Evolutionary conservation across 1,284 basidiomycete species (phyloP), one percentile per base, ranked within the genome.

Genomic region (Phellopilus nigrolimitatus): DNA sequence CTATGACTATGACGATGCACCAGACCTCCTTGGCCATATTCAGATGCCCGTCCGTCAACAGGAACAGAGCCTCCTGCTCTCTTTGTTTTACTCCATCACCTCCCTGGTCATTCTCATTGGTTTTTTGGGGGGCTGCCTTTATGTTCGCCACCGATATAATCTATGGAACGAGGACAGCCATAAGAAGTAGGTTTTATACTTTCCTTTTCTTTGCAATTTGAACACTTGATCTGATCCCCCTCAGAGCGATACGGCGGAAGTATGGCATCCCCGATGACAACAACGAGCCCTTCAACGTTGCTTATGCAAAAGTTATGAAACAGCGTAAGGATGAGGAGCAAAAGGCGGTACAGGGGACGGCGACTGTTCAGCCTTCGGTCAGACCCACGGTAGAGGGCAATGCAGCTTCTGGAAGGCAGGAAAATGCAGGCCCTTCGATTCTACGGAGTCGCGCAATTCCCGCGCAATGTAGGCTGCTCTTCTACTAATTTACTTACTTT

Each of bases 211-310:
- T 57, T 42, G 10, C 60, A 56, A 24, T 33, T 19, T 27, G 25
- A 36, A 37, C n/a, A 45, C 43, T 34, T 53, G 43, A 40, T 48
- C 17, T 33, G 5, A 22, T 46, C 22, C 22, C 8, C 28, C 7
- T 46, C 47, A 80, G 78, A 56, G 68, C 77, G 53, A 76, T 79
- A 68, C 78, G 88, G 53, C 72, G 88, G 59, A 74, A 78, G 67
- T 79, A 88, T 61, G 88, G 88, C 41, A 91, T 91, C 53, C 87
- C 88, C 15, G 88, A 91, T 70, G 73, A 72, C 51, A 88, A 90
- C 68, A 73, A 79, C 57, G 75, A 88, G 33, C 84, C 88, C 7
- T 91, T 91, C 72, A 84, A 84, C 63, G 82, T 90, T 53, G 88
- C 88, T n/a, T 87, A 86, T 65, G 80, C 83, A 56, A 83, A 84